These are phyloP conservation scores for Serendipita sp. DNA, from an alignment of 768 basidiomycete genomes.

Conservation along the genomic window DNA sequence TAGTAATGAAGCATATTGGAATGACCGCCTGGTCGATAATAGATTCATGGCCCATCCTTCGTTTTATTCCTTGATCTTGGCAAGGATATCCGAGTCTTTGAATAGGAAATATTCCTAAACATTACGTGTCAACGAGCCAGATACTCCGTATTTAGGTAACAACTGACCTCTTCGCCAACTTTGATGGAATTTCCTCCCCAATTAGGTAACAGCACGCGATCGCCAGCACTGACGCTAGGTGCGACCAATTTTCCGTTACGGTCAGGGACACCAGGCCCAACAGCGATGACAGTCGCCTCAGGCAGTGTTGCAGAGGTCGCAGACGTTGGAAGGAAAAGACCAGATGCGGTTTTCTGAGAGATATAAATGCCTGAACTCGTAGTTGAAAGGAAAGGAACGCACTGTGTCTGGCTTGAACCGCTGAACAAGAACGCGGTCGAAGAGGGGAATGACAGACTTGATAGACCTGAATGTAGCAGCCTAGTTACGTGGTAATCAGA, in stretches of 20 bases:
- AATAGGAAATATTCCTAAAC: conserved; percentile 84
- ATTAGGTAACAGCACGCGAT: conserved; percentile 83
- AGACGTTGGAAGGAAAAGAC: conserved; percentile 90
- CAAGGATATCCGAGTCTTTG: conserved; percentile 88
- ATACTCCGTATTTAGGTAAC: background rate
- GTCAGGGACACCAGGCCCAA: conserved; percentile 86
- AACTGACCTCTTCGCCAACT: conserved; percentile 83
- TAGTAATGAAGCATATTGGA: background rate
- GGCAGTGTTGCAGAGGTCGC: conserved; percentile 76
- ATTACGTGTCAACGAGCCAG: background rate
- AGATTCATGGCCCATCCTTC: too few relatives aligned
- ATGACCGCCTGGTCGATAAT: background rate
- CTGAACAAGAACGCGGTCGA: conserved; percentile 95
- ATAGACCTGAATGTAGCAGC: conserved; percentile 91
- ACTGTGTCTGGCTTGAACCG: conserved; percentile 95
- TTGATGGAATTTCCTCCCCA: conserved; percentile 97
- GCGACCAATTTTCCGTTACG: conserved; percentile 69
- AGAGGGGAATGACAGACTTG: conserved; percentile 73
- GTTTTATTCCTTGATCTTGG: conserved; percentile 80
- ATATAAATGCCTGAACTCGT: background rate
- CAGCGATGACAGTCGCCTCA: conserved; percentile 91
- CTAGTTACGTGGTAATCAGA: conserved; percentile 22
- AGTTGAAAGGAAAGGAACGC: conserved; percentile 19
- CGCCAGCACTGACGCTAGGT: conserved; percentile 68
- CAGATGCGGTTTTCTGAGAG: conserved; percentile 86